phyloP scores from a whole-genome alignment of 108 stramenopile genomes.

The Pseudonitzschia multistriata region DNA sequence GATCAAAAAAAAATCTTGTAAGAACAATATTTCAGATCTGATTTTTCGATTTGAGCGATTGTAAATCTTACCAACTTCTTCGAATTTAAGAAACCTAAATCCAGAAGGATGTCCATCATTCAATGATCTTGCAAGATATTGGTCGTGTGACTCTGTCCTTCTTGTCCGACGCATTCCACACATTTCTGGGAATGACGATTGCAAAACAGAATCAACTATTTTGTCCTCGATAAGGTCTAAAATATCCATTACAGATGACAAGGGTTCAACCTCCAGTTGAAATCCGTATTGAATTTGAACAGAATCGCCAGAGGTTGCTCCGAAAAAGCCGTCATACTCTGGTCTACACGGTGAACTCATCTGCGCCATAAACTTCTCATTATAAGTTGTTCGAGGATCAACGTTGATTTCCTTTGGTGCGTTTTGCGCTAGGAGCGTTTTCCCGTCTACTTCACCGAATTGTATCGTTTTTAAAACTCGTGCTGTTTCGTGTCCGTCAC shows the following conservation, averaged over 20 bases:
- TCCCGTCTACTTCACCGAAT: background rate
- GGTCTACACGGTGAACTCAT: slow-evolving; percentile 41
- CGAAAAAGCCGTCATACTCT: slow-evolving; percentile 42
- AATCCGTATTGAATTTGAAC: slow-evolving; percentile 29
- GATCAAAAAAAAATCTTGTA: slow-evolving; percentile 12
- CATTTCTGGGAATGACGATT: slow-evolving; percentile 25
- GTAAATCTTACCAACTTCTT: slow-evolving; percentile 25
- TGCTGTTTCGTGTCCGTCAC: background rate
- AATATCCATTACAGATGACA: slow-evolving; percentile 23
- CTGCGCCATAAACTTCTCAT: slow-evolving; percentile 24
- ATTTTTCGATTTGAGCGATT: too few species aligned
- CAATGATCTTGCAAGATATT: background rate
- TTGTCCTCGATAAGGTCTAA: slow-evolving; percentile 38
- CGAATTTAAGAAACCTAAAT: slow-evolving; percentile 26
- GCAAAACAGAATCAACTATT: slow-evolving; percentile 26
- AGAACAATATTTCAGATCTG: too few species aligned
- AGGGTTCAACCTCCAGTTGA: slow-evolving; percentile 28
- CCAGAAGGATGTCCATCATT: slow-evolving; percentile 27
- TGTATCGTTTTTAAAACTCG: background rate
- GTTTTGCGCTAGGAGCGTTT: slow-evolving; percentile 15
- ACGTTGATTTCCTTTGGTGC: slow-evolving; percentile 36
- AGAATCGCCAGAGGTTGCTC: slow-evolving; percentile 40
- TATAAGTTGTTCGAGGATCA: slow-evolving; percentile 25
- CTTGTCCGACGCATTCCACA: slow-evolving; percentile 30
- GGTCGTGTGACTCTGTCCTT: background rate